Percentiles rank a stretch among this genome's conserved stretches.
phyloP scores from a whole-genome alignment of 495 filamentous ascomycete genomes.

The Talaromyces nanjingensis region DNA sequence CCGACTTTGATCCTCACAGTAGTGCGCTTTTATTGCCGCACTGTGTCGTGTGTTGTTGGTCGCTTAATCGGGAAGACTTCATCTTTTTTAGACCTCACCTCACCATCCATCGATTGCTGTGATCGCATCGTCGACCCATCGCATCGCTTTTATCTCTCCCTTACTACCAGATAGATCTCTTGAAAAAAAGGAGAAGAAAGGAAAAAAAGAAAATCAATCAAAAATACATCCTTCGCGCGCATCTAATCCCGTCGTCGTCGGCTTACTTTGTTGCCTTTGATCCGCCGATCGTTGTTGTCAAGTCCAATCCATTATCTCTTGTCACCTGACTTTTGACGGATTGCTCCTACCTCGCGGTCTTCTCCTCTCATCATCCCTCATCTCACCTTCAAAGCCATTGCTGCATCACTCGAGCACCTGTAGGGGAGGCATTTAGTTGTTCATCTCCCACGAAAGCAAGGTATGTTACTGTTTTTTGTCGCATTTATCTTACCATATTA shows the following conservation, averaged over 20 bases:
- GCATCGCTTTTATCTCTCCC: neutral
- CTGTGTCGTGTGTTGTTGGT: neutral
- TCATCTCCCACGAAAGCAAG: conserved; percentile 85
- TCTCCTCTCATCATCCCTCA: neutral
- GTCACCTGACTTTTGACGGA: conserved; percentile 1
- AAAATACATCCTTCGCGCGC: neutral
- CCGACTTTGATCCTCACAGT: neutral
- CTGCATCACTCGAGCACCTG: conserved; percentile 20
- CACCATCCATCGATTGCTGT: neutral
- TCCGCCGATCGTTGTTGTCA: neutral
- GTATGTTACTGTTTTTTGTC: conserved; percentile 15
- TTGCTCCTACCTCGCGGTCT: neutral
- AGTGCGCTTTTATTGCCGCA: neutral
- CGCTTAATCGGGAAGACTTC: neutral
- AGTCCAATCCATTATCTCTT: neutral
- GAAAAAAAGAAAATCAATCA: conserved; percentile 11
- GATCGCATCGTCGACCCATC: neutral
- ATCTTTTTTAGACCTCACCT: neutral
- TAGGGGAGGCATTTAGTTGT: conserved; percentile 99
- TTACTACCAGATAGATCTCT: neutral
- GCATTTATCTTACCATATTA: neutral
- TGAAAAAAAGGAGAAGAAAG: conserved; percentile 2
- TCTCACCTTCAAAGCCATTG: neutral
- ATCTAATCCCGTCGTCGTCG: neutral
- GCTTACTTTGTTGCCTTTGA: neutral